Percentiles rank a stretch among this genome's conserved stretches.
phyloP scores from a whole-genome alignment of 1,139 yeast genomes.

The Scheffersomyces lignicola region DNA sequence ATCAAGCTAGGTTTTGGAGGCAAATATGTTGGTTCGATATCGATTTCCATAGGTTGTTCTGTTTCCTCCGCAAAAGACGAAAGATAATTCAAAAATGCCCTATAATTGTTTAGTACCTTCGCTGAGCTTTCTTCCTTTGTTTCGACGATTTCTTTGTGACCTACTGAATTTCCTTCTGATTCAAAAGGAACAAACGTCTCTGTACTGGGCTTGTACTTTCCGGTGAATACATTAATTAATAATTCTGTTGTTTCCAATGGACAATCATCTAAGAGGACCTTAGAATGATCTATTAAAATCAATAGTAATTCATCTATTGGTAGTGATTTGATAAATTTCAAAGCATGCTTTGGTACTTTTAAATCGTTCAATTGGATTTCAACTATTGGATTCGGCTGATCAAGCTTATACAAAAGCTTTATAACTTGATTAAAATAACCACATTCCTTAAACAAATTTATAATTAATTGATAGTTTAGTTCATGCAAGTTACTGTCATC shows the following conservation, averaged over 20 bases:
- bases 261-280: conserved; percentile 58
- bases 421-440: conserved; percentile 72
- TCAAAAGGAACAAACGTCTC: conserved; percentile 8
- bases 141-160: conserved; percentile 9
- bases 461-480: conserved; percentile 71
- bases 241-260: conserved; percentile 85
- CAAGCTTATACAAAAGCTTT: conserved; percentile 64
- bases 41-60: conserved; percentile 11
- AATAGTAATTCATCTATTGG: conserved; percentile 78
- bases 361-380: conserved; percentile 73
- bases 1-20: conserved; percentile 91
- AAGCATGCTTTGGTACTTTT: conserved; percentile 53
- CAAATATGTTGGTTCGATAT: conserved; percentile 65
- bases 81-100: conserved; percentile 69
- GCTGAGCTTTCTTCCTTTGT: conserved; percentile 17
- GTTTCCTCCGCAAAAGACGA: conserved; percentile 20
- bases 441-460: conserved; percentile 76
- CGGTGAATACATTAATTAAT: conserved; percentile 85
- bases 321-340: conserved; percentile 67
- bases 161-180: conserved; percentile 5
- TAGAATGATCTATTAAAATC: conserved; percentile 67
- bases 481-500: conserved; percentile 26
- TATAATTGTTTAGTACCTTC: conserved; percentile 57
- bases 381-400: conserved; percentile 75
- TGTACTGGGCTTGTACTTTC: conserved; percentile 59